These are phyloP conservation scores for Candida verbasci DNA, from an alignment of 805 yeast species.

Conservation along the genomic window DNA sequence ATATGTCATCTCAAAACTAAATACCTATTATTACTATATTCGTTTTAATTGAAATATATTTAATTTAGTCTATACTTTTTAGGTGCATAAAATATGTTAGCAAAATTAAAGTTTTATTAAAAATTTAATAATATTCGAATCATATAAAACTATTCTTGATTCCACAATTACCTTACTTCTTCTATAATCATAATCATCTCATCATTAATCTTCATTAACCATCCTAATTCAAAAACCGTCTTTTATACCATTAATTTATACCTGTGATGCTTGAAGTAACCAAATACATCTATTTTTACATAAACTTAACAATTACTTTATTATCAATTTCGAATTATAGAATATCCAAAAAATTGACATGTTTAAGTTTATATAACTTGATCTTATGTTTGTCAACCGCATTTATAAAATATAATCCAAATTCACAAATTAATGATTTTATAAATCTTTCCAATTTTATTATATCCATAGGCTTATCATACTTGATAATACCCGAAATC, in stretches of 20 bases:
- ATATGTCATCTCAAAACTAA: neutral
- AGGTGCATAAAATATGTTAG: too few species aligned
- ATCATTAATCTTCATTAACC: too few species aligned
- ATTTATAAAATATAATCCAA: neutral
- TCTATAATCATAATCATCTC: neutral
- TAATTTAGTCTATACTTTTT: too few species aligned
- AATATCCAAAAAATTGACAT: neutral
- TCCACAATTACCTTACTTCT: neutral
- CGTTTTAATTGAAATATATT: neutral
- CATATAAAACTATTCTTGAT: too few species aligned
- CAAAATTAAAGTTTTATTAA: too few species aligned
- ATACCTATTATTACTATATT: neutral
- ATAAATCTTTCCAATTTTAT: neutral
- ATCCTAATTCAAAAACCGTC: too few species aligned
- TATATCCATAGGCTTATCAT: neutral
- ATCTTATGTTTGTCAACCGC: neutral
- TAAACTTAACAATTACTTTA: neutral
- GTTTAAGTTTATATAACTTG: neutral
- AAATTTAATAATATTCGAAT: too few species aligned
- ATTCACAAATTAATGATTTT: neutral
- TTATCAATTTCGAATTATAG: neutral
- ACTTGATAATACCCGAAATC: constrained; percentile 5
- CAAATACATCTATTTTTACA: neutral
- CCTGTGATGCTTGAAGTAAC: neutral
- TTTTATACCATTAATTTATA: neutral